Base-by-base conservation (phyloP, 345 rosid genomes). In the Melaleuca quinquenervia region DNA sequence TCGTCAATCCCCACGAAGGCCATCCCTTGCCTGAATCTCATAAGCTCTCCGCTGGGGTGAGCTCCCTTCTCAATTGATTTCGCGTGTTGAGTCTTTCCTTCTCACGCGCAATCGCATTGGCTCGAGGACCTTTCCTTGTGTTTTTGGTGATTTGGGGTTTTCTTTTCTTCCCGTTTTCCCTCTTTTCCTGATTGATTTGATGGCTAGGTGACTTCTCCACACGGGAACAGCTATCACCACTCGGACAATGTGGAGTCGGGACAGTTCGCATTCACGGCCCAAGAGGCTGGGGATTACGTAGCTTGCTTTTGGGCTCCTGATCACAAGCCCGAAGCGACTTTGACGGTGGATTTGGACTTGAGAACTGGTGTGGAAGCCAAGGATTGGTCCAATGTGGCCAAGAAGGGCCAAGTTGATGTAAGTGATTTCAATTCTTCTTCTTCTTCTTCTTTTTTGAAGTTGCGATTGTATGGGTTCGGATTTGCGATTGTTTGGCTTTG, bases 311-410 rank as follows among this genome's bases (percentile, higher is more conserved):
- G 91, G 88, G 98, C 94, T 41, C 85, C 82, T 55, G 94, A 91
- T 86, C 98, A 95, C 83, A 87, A 87, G 24, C 96, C 98, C 20
- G 85, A 85, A 83, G 55, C 86, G 6, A 95, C 90, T 7, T 18
- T 94, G 90, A 92, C 94, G 48, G 64, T 96, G 48, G 99, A 97
- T 87, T 95, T 97, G 49, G 98, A 96, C 22, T 97, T 98, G 99
- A 96, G 88, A 84, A 89, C 94, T 24, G 99, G 99, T 53, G 89
- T 97, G 36, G 94, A 93, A 22, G 92, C 98, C 83, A 97, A 94
- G 89, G 94, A 91, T 84, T 97, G 99, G 99, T 83, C 91, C 54
- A 95, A 85, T 83, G 93, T 96, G 5, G 99, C 99, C 84, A 97
- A 97, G 96, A 96, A 96, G 88, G 96, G 94, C 84, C 92, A 95